Percentiles rank a stretch among this genome's conserved stretches.
Evolutionary conservation across 2,329 filamentous ascomycete species (phyloP).

Genomic region (Pseudogymnoascus sp.): DNA sequence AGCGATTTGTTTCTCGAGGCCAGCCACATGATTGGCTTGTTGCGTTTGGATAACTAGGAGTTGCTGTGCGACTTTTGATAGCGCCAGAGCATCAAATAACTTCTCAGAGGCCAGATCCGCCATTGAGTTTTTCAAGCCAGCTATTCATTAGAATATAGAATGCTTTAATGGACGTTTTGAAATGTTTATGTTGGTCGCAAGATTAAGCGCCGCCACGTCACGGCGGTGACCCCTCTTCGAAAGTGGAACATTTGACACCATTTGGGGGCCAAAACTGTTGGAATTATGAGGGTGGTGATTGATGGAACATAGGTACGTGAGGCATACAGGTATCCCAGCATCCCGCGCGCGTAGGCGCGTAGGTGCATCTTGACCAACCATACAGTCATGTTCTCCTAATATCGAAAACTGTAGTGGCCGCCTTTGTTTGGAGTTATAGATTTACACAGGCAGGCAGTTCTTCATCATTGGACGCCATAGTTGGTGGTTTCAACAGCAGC

Average conservation of each 20-base stretch:
- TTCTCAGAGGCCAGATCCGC: not conserved
- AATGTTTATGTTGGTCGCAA: not conserved
- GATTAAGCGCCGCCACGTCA: not conserved
- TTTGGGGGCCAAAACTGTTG: not conserved
- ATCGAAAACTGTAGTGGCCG: too few species aligned
- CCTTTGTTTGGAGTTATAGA: too few species aligned
- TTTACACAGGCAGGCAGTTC: not conserved
- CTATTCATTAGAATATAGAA: not conserved
- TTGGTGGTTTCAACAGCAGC: not conserved
- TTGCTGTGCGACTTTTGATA: not conserved
- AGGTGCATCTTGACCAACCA: not conserved
- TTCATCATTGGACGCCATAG: not conserved
- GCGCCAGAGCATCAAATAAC: not conserved
- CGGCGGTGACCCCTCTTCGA: not conserved
- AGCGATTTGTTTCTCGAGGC: not conserved
- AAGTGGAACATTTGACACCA: not conserved
- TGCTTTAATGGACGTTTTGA: not conserved
- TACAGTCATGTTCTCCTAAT: not conserved
- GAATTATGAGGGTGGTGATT: not conserved
- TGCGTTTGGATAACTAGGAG: not conserved
- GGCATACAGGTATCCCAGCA: not conserved
- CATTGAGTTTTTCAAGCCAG: not conserved
- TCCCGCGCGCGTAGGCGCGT: not conserved
- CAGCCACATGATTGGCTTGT: not conserved
- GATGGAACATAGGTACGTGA: not conserved